A percentile compares a stretch with the other conserved stretches of the same genome.
These are phyloP conservation scores for Alternaria burnsii DNA, from an alignment of 2,329 filamentous ascomycete genomes.

Conservation along the genomic window DNA sequence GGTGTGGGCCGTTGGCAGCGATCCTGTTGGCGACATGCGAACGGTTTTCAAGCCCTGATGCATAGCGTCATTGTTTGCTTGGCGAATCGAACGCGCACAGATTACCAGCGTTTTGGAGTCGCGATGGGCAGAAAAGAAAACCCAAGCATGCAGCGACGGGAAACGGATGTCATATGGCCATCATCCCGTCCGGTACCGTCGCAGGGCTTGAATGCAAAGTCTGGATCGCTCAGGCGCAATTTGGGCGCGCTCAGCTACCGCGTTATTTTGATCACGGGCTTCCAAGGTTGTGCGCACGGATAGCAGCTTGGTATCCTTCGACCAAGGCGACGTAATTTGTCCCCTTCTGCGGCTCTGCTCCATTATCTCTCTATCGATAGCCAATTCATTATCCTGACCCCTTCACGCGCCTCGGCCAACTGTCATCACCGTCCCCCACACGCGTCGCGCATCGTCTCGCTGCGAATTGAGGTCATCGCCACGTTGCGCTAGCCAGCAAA, in stretches of 20 bases:
- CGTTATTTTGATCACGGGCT: slow-evolving; percentile 10
- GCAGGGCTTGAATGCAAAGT: not conserved
- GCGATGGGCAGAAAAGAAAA: not conserved
- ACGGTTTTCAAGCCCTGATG: slow-evolving; percentile 14
- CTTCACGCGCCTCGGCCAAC: slow-evolving; percentile 8
- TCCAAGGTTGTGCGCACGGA: slow-evolving; percentile 15
- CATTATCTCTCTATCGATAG: slow-evolving; percentile 26
- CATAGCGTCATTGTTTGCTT: slow-evolving; percentile 25
- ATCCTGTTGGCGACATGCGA: slow-evolving; percentile 23
- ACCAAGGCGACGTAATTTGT: slow-evolving; percentile 23
- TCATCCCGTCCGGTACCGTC: not conserved
- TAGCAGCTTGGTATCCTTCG: slow-evolving; percentile 3
- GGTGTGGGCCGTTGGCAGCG: slow-evolving; percentile 17
- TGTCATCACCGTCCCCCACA: slow-evolving; percentile 12
- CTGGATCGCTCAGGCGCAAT: not conserved
- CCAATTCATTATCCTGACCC: slow-evolving; percentile 14
- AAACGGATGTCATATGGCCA: not conserved
- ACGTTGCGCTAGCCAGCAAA: slow-evolving; percentile 17
- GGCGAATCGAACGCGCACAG: not conserved
- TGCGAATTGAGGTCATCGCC: slow-evolving; percentile 6
- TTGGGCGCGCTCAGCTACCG: slow-evolving; percentile 1
- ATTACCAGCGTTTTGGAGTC: not conserved
- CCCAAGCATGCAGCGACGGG: not conserved
- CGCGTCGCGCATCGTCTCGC: slow-evolving; percentile 16
- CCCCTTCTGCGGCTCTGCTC: slow-evolving; percentile 28